Evolutionary conservation across 257 asterid genomes (phyloP).

Genomic region (Phtheirospermum japonicum): DNA sequence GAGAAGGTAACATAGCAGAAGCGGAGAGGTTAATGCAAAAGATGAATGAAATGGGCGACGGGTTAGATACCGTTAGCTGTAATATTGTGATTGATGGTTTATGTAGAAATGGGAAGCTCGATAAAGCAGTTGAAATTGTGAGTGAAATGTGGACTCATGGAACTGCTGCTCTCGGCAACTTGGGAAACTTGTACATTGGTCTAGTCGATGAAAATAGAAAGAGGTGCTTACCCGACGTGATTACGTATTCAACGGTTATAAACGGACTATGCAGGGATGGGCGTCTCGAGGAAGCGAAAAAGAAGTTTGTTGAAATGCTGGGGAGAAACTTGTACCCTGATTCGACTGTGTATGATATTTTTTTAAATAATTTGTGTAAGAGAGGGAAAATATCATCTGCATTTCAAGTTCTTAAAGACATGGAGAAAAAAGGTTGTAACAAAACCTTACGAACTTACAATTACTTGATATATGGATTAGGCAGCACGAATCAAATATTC

Average conservation of each 20-base stretch:
- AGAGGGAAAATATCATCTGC: constrained; percentile 87
- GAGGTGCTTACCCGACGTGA: constrained; percentile 73
- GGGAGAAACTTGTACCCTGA: constrained; percentile 70
- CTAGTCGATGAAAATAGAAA: constrained; percentile 63
- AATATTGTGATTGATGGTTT: constrained; percentile 89
- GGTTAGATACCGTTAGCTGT: constrained; percentile 76
- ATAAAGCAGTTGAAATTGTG: constrained; percentile 84
- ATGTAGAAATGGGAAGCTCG: constrained; percentile 70
- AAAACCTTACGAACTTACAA: constrained; percentile 79
- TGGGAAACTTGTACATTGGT: constrained; percentile 79
- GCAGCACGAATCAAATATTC: constrained; percentile 65
- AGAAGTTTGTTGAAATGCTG: constrained; percentile 78
- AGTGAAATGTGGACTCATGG: constrained; percentile 92
- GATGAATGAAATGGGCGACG: constrained; percentile 81
- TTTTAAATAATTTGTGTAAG: constrained; percentile 59
- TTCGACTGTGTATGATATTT: constrained; percentile 64
- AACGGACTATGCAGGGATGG: constrained; percentile 74
- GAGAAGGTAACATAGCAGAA: constrained; percentile 77
- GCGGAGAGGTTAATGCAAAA: constrained; percentile 77
- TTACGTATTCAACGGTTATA: constrained; percentile 79
- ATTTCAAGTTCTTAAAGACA: constrained; percentile 91
- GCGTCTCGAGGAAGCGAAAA: constrained; percentile 77
- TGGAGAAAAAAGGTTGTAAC: constrained; percentile 83
- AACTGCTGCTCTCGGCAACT: constrained; percentile 85
- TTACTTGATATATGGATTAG: constrained; percentile 64